Evolutionary conservation across 2,329 filamentous ascomycete species (phyloP).

Genomic region (Lachnellula arida): DNA sequence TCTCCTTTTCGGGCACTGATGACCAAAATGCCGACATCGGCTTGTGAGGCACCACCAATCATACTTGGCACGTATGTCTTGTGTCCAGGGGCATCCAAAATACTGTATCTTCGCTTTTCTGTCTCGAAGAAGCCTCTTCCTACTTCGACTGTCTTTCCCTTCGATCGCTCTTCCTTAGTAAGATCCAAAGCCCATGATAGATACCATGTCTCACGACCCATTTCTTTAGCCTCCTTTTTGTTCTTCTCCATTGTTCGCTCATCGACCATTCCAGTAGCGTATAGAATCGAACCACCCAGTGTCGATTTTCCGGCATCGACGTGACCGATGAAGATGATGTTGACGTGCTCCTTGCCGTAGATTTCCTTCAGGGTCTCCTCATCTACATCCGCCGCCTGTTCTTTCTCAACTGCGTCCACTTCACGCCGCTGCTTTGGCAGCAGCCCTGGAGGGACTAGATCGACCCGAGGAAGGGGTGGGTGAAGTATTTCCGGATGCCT

Average conservation of each 20-base stretch:
- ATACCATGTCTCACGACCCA: constrained; percentile 97
- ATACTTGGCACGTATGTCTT: constrained; percentile 98
- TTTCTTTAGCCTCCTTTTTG: constrained; percentile 92
- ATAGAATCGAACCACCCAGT: constrained; percentile 87
- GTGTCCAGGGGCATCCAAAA: constrained; percentile 93
- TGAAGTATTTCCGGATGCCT: constrained; percentile 66
- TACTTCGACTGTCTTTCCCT: constrained; percentile 98
- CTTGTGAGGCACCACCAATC: constrained; percentile 93
- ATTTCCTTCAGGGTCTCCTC: constrained; percentile 87
- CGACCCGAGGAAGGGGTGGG: constrained; percentile 79
- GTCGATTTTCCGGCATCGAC: constrained; percentile 98
- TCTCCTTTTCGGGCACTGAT: constrained; percentile 97
- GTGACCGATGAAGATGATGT: constrained; percentile 97
- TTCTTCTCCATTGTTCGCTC: constrained; percentile 98
- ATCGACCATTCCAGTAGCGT: constrained; percentile 97
- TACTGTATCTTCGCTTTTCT: constrained; percentile 91
- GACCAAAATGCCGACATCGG: constrained; percentile 90
- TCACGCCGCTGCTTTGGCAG: constrained; percentile 55
- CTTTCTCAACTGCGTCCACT: constrained; percentile 74
- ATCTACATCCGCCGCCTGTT: constrained; percentile 67
- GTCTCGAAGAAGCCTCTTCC: constrained; percentile 96
- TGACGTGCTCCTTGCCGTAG: constrained; percentile 88
- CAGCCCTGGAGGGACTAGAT: constrained; percentile 66
- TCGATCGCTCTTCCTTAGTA: constrained; percentile 91
- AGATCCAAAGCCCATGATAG: constrained; percentile 97